A percentile compares a stretch with the other conserved stretches of the same genome.
Evolutionary conservation across 1,284 basidiomycete genomes (phyloP).

Genomic region (Ceratobasidium sp.): DNA sequence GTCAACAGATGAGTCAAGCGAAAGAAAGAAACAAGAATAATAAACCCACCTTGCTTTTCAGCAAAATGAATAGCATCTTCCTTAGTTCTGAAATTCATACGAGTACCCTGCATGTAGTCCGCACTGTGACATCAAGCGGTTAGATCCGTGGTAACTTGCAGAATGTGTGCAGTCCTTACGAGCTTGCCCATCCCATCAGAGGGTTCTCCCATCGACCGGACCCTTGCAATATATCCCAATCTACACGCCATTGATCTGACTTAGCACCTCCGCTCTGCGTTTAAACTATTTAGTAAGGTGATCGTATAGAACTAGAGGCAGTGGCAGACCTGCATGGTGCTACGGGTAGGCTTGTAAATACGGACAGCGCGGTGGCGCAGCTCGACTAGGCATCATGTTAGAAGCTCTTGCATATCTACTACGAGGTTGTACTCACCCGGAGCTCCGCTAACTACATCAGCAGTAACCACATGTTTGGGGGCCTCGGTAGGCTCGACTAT

Average conservation of each 20-base stretch:
- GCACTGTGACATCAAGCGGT: constrained; percentile 64
- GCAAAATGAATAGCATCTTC: constrained; percentile 95
- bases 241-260: constrained; percentile 90
- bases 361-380: constrained; percentile 88
- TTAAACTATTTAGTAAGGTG: background rate
- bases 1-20: constrained; percentile 11
- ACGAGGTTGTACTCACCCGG: constrained; percentile 64
- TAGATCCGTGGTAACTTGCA: constrained; percentile 1
- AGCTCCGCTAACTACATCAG: constrained; percentile 81
- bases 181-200: constrained; percentile 97
- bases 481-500: constrained; percentile 39
- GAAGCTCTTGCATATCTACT: background rate
- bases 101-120: constrained; percentile 97
- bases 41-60: constrained; percentile 81
- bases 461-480: constrained; percentile 68
- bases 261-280: constrained; percentile 68
- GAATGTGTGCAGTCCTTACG: constrained; percentile 63
- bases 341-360: constrained; percentile 93
- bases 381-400: constrained; percentile 64
- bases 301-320: background rate
- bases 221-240: constrained; percentile 92
- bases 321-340: constrained; percentile 90
- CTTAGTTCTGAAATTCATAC: constrained; percentile 86
- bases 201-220: constrained; percentile 97
- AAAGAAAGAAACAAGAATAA: background rate